Percentiles rank a stretch among this genome's conserved stretches.
These are phyloP conservation scores for Biscogniauxia sp. DNA, from an alignment of 2,329 filamentous ascomycete species.

Conservation along the genomic window DNA sequence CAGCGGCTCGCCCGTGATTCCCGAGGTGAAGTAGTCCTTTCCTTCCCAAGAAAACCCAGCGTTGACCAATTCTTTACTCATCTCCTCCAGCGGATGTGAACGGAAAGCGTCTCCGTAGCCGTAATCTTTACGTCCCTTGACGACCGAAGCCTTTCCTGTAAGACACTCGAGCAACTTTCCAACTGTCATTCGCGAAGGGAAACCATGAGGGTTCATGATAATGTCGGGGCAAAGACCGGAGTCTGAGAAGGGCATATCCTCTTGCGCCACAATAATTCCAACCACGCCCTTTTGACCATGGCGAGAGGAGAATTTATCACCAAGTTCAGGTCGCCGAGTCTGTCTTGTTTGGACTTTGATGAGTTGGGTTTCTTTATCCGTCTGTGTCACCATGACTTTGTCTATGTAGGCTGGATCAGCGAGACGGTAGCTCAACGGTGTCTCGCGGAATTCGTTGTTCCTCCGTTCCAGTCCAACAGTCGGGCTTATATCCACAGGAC, in stretches of 20 bases:
- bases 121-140: conserved; percentile 83
- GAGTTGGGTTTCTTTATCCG: conserved; percentile 79
- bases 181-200: conserved; percentile 98
- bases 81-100: conserved; percentile 80
- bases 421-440: conserved; percentile 75
- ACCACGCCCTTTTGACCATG: conserved; percentile 98
- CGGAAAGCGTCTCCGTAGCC: conserved; percentile 79
- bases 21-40: conserved; percentile 94
- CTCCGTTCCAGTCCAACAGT: conserved; percentile 67
- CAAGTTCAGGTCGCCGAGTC: conserved; percentile 88
- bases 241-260: conserved; percentile 95
- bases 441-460: conserved; percentile 63
- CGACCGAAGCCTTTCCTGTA: conserved; percentile 87
- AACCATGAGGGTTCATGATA: conserved; percentile 99
- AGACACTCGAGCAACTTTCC: conserved; percentile 96
- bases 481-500: conserved; percentile 73
- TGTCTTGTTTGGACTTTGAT: conserved; percentile 97
- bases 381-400: conserved; percentile 91
- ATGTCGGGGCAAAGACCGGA: conserved; percentile 91
- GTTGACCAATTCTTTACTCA: conserved; percentile 79
- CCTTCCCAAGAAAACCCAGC: conserved; percentile 95
- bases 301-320: conserved; percentile 97
- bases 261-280: conserved; percentile 93
- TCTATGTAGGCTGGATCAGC: conserved; percentile 87
- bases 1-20: conserved; percentile 89